Evolutionary conservation across 31 red algal species (phyloP).

Genomic region (Endocladia muricata): DNA sequence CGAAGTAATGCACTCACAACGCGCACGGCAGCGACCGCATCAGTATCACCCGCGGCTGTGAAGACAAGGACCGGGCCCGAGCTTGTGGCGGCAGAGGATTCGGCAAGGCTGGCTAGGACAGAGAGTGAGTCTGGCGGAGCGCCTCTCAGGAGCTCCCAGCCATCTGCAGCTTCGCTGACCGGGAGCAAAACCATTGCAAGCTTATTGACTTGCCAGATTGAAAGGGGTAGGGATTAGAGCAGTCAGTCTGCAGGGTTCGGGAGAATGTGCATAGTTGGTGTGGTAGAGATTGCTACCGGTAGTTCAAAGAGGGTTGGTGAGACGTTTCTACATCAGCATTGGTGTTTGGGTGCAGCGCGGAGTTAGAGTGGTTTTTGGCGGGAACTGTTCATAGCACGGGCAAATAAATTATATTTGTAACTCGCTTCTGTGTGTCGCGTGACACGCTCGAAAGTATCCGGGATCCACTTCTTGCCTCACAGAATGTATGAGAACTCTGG

Average conservation of each 20-base stretch:
- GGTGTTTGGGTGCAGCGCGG: no score
- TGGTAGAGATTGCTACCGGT: background rate
- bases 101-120: slow-evolving; percentile 3
- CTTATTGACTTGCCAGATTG: no score
- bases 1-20: slow-evolving; percentile 58
- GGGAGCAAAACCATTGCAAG: slow-evolving; percentile 2
- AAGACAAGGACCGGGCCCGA: slow-evolving; percentile 74
- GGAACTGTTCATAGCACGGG: no score
- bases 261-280: background rate
- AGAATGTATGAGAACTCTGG: no score
- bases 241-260: background rate
- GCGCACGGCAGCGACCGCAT: slow-evolving; percentile 63
- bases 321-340: no score
- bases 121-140: background rate
- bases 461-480: no score
- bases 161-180: slow-evolving; percentile 9
- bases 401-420: no score
- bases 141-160: slow-evolving; percentile 62
- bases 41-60: slow-evolving; percentile 51
- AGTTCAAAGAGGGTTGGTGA: no score
- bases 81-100: slow-evolving; percentile 21
- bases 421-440: no score
- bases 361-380: no score
- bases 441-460: no score
- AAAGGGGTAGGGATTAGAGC: no score